phyloP scores from a whole-genome alignment of 257 asterid species.

The Solanum virginianum region DNA sequence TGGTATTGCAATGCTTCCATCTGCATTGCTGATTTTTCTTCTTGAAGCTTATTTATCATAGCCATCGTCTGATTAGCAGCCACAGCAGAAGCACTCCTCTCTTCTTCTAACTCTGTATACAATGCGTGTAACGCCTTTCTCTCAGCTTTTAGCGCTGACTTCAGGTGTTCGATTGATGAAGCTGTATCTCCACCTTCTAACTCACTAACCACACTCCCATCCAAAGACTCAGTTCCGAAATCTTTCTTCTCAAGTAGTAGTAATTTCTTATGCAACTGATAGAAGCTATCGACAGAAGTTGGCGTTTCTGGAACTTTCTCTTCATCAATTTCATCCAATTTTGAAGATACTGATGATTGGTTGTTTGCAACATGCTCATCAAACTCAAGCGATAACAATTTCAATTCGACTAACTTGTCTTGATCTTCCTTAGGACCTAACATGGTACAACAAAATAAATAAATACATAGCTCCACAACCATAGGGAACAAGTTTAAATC shows the following conservation, averaged over 20 bases:
- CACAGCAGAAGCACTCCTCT: slow-evolving; percentile 88
- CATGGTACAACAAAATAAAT: not conserved
- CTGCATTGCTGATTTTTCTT: slow-evolving; percentile 95
- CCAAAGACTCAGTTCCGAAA: slow-evolving; percentile 61
- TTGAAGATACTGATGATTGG: slow-evolving; percentile 15
- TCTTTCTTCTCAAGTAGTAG: slow-evolving; percentile 56
- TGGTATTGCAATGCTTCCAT: slow-evolving; percentile 98
- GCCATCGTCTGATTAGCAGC: slow-evolving; percentile 98
- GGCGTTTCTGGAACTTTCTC: slow-evolving; percentile 81
- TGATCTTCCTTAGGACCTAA: slow-evolving; percentile 31
- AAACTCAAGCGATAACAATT: slow-evolving; percentile 23
- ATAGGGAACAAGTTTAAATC: slow-evolving; percentile 19
- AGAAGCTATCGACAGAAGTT: slow-evolving; percentile 46
- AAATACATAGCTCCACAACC: slow-evolving; percentile 1
- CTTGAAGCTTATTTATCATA: slow-evolving; percentile 92
- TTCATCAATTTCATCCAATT: slow-evolving; percentile 47
- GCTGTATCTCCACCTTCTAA: slow-evolving; percentile 63
- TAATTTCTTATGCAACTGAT: slow-evolving; percentile 51
- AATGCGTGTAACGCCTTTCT: slow-evolving; percentile 60
- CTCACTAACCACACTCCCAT: slow-evolving; percentile 81
- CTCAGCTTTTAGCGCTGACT: slow-evolving; percentile 55
- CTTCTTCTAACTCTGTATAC: slow-evolving; percentile 83
- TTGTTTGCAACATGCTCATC: slow-evolving; percentile 13
- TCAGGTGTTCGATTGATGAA: slow-evolving; percentile 42
- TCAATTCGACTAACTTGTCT: slow-evolving; percentile 27